Evolutionary conservation across 768 basidiomycete species (phyloP).

Genomic region (Amyloporia xantha): DNA sequence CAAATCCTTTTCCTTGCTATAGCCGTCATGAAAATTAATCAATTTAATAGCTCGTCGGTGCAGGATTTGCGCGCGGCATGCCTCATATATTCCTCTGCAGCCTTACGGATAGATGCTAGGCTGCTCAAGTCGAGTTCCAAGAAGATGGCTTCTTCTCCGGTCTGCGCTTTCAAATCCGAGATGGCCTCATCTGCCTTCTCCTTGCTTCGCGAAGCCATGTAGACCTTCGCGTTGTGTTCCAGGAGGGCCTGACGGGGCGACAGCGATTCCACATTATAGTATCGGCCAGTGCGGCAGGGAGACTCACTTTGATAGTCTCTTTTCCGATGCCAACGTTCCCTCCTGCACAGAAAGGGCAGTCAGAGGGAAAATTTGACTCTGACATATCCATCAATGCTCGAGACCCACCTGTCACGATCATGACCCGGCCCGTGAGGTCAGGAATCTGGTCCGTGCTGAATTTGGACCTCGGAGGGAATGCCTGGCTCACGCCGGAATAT

Average conservation of each 20-base stretch:
- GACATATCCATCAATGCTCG: slow-evolving; percentile 16
- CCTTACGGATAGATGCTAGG: slow-evolving; percentile 29
- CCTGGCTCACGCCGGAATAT: slow-evolving; percentile 15
- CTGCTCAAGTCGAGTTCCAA: slow-evolving; percentile 38
- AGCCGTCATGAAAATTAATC: too few species aligned
- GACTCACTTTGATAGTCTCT: slow-evolving; percentile 48
- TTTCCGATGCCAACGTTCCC: slow-evolving; percentile 47
- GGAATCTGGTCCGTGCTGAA: slow-evolving; percentile 36
- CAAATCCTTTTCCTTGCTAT: slow-evolving; percentile 38
- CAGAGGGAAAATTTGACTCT: not conserved
- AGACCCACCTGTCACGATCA: slow-evolving; percentile 30
- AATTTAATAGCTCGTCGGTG: too few species aligned
- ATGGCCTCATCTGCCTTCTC: slow-evolving; percentile 46
- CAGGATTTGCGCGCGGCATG: not conserved
- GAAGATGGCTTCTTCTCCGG: slow-evolving; percentile 37
- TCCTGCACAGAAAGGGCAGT: slow-evolving; percentile 13
- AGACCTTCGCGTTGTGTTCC: slow-evolving; percentile 57
- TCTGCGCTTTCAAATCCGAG: slow-evolving; percentile 38
- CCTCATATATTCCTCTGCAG: slow-evolving; percentile 30
- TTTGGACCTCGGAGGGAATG: slow-evolving; percentile 30
- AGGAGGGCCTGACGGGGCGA: slow-evolving; percentile 54
- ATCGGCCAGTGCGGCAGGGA: not conserved
- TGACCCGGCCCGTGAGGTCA: slow-evolving; percentile 32
- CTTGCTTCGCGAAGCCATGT: slow-evolving; percentile 45
- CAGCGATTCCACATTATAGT: slow-evolving; percentile 7